phyloP scores from a whole-genome alignment of 2,329 filamentous ascomycete species.

The Septoria linicola region DNA sequence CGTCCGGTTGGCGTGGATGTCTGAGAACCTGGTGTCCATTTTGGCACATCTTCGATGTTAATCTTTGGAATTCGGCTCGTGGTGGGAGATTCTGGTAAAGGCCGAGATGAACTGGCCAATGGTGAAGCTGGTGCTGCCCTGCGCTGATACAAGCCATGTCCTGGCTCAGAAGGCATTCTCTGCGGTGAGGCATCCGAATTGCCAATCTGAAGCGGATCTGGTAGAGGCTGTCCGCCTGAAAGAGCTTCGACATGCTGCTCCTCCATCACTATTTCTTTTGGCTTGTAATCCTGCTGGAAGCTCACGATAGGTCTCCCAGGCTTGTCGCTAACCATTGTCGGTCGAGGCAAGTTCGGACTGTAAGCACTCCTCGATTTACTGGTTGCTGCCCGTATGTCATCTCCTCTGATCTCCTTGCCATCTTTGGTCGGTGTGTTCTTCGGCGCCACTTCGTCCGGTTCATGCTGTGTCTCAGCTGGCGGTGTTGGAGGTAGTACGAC shows the following conservation, averaged over 20 bases:
- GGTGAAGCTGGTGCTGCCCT: not conserved
- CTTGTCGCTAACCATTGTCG: slow-evolving; percentile 85
- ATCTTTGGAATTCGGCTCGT: slow-evolving; percentile 18
- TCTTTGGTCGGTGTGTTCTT: slow-evolving; percentile 54
- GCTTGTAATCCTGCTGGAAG: slow-evolving; percentile 83
- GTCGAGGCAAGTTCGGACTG: slow-evolving; percentile 81
- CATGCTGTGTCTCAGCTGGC: slow-evolving; percentile 34
- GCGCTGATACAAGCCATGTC: slow-evolving; percentile 4
- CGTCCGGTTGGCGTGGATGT: slow-evolving; percentile 11
- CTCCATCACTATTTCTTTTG: slow-evolving; percentile 71
- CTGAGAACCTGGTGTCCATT: slow-evolving; percentile 15
- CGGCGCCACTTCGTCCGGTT: slow-evolving; percentile 43
- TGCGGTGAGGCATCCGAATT: slow-evolving; percentile 1
- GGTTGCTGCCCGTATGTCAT: slow-evolving; percentile 87
- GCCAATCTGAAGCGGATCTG: slow-evolving; percentile 7
- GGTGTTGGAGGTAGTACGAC: slow-evolving; percentile 41
- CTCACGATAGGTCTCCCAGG: slow-evolving; percentile 94
- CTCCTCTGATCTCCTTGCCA: slow-evolving; percentile 43
- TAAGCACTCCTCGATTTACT: slow-evolving; percentile 85
- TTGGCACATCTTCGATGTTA: slow-evolving; percentile 20
- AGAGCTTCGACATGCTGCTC: slow-evolving; percentile 39
- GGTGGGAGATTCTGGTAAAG: slow-evolving; percentile 11
- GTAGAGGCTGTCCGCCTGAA: not conserved
- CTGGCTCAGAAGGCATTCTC: slow-evolving; percentile 4
- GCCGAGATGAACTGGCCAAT: slow-evolving; percentile 2